phyloP scores from a whole-genome alignment of 139 green algal genomes.

The Chlorella sp. region DNA sequence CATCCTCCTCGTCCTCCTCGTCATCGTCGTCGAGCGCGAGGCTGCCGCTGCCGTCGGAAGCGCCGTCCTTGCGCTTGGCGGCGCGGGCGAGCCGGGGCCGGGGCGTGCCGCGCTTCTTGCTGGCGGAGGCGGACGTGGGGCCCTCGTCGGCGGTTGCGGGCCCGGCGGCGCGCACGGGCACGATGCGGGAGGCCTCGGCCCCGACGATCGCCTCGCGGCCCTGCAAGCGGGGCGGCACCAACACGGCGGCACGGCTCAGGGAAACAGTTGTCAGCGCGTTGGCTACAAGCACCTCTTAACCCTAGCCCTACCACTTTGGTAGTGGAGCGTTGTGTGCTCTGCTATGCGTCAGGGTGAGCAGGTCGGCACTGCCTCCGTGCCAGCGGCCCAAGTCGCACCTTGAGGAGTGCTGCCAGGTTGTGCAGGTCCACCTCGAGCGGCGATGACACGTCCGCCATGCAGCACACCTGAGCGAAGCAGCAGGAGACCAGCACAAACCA shows the following conservation, averaged over 20 bases:
- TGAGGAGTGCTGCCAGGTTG: background rate
- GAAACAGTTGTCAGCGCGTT: background rate
- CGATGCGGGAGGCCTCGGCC: background rate
- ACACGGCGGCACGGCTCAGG: background rate
- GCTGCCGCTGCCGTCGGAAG: background rate
- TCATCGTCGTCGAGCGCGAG: no score
- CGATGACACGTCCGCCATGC: no score
- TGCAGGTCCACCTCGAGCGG: background rate
- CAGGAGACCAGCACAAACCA: no score
- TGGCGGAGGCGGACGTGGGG: no score
- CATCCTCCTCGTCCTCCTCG: background rate
- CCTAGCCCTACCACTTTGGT: background rate
- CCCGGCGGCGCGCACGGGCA: no score
- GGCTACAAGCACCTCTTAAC: background rate
- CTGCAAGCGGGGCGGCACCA: background rate
- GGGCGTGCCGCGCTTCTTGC: no score
- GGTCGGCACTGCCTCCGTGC: background rate
- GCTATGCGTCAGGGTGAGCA: background rate
- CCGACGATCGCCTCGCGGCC: no score
- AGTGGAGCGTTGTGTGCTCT: background rate
- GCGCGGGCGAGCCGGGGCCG: no score
- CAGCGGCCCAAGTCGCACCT: background rate
- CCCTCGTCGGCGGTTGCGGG: background rate
- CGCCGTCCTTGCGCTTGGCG: no score
- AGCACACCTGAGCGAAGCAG: no score